These are phyloP conservation scores for Aspergillus eucalypticola DNA, from an alignment of 2,329 filamentous ascomycete genomes.

Conservation along the genomic window DNA sequence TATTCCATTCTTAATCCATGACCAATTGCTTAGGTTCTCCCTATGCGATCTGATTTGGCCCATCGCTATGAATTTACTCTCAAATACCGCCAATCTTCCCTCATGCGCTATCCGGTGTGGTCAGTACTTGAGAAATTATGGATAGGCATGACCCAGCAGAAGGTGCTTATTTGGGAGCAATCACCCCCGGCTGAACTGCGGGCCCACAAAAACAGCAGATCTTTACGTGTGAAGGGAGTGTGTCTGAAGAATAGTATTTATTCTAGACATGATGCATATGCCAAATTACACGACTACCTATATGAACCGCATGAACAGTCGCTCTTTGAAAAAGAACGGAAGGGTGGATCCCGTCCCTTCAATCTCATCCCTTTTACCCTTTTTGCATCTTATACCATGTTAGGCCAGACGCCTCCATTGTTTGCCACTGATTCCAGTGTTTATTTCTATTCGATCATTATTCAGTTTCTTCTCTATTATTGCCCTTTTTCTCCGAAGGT, in stretches of 20 bases:
- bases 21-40: not conserved
- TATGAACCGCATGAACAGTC: conserved; percentile 24
- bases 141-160: not conserved
- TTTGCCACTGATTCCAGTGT: not conserved
- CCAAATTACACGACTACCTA: conserved; percentile 20
- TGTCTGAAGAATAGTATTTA: not conserved
- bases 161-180: not conserved
- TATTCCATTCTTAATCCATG: conserved; percentile 78
- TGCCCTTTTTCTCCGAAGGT: conserved; percentile 6
- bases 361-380: not conserved
- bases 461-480: conserved; percentile 8
- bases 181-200: not conserved
- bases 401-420: not conserved
- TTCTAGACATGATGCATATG: conserved; percentile 25
- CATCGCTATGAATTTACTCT: not conserved
- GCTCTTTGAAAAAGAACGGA: conserved; percentile 5
- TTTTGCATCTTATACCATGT: conserved; percentile 5
- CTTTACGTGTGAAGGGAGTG: not conserved
- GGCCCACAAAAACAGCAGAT: not conserved
- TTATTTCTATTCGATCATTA: conserved; percentile 1
- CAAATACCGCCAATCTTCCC: not conserved
- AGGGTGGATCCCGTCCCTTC: conserved; percentile 3
- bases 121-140: not conserved
- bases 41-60: not conserved
- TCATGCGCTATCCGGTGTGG: not conserved